phyloP scores from a whole-genome alignment of 78 protist genomes.

The Chrysochromulina tobinii region DNA sequence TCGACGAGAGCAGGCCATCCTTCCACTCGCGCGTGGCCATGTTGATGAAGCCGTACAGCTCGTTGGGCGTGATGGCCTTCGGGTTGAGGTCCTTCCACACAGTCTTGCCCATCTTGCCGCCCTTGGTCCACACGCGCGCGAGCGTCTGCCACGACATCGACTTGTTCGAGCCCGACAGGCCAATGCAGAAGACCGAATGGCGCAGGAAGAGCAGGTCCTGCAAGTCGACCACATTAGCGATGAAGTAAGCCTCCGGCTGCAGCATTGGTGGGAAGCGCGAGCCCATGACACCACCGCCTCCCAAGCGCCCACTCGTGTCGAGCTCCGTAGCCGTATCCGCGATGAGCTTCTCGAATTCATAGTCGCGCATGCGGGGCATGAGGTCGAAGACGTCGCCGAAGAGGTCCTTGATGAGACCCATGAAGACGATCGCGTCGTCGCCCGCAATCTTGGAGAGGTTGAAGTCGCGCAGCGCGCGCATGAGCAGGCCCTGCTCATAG shows the following conservation, averaged over 20 bases:
- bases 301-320: no score
- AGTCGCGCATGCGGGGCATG: conserved; percentile 63
- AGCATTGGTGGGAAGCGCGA: background rate
- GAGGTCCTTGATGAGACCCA: conserved; percentile 67
- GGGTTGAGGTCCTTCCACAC: conserved; percentile 54
- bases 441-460: conserved; percentile 74
- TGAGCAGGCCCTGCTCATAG: conserved; percentile 57
- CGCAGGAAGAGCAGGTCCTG: conserved; percentile 67
- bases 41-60: conserved; percentile 64
- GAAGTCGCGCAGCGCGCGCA: conserved; percentile 77
- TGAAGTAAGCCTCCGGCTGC: conserved; percentile 59
- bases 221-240: conserved; percentile 62
- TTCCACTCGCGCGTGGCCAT: conserved; percentile 67
- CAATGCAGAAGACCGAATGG: conserved; percentile 70
- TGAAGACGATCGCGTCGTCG: conserved; percentile 64
- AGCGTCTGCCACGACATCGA: conserved; percentile 47
- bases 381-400: conserved; percentile 47
- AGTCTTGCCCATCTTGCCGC: conserved; percentile 37
- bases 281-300: background rate
- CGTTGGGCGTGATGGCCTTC: conserved; percentile 65
- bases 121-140: conserved; percentile 20
- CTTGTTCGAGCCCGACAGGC: conserved; percentile 66
- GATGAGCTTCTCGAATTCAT: conserved; percentile 46
- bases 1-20: conserved; percentile 71
- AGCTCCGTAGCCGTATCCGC: background rate